A percentile compares a stretch with the other conserved stretches of the same genome.
These are phyloP conservation scores for Piloderma croceum DNA, from an alignment of 768 basidiomycete genomes.

Conservation along the genomic window DNA sequence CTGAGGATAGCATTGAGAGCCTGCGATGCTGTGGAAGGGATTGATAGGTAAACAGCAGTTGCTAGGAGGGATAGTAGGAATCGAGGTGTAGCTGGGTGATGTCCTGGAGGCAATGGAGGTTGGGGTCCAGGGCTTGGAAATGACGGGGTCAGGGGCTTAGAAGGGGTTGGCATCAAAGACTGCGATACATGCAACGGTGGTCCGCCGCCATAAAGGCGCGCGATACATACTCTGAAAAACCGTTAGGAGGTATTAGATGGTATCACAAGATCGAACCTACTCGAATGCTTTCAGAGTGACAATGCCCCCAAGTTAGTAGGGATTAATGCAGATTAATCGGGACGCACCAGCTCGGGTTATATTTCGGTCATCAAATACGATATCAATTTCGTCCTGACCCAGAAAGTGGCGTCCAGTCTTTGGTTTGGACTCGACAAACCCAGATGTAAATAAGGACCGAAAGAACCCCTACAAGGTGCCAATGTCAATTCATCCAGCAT, in stretches of 20 bases:
- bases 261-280: constrained; percentile 47
- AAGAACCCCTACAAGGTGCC: constrained; percentile 66
- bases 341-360: constrained; percentile 79
- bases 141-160: constrained; percentile 67
- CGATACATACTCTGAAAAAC: constrained; percentile 65
- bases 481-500: neutral
- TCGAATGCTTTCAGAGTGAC: constrained; percentile 65
- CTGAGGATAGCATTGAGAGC: constrained; percentile 66
- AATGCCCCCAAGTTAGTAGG: no score
- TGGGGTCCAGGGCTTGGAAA: constrained; percentile 35
- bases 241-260: constrained; percentile 4
- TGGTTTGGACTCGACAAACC: constrained; percentile 57
- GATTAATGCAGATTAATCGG: constrained; percentile 9
- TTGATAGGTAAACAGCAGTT: constrained; percentile 80
- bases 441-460: constrained; percentile 77
- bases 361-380: constrained; percentile 79
- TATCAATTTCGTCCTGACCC: constrained; percentile 53
- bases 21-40: constrained; percentile 69
- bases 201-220: constrained; percentile 82
- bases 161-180: constrained; percentile 55
- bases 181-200: constrained; percentile 68
- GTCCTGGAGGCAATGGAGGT: constrained; percentile 36
- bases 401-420: neutral
- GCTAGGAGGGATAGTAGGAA: constrained; percentile 85
- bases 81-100: constrained; percentile 73